phyloP scores from a whole-genome alignment of 2,329 filamentous ascomycete genomes.

The Beauveria medogensis region DNA sequence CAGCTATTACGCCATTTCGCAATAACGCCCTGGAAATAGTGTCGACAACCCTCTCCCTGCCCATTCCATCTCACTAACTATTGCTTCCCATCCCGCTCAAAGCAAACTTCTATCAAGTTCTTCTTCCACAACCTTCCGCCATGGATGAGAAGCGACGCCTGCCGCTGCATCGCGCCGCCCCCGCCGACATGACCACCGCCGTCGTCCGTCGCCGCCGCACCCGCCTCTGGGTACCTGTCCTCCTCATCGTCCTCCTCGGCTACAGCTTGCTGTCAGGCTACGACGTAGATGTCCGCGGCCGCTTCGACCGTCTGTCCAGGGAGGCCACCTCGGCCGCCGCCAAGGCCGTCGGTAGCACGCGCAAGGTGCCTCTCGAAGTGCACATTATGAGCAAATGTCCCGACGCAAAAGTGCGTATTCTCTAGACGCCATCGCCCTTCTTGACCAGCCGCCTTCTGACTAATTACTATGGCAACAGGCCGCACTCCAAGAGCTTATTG shows the following conservation, averaged over 20 bases:
- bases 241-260: slow-evolving; percentile 19
- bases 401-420: slow-evolving; percentile 56
- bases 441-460: not conserved
- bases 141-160: slow-evolving; percentile 26
- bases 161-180: slow-evolving; percentile 12
- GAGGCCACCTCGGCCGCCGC: not conserved
- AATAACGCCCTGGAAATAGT: too few species aligned
- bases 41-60: too few species aligned
- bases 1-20: not conserved
- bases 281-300: not conserved
- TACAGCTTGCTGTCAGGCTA: slow-evolving; percentile 14
- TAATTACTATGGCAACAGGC: slow-evolving; percentile 35
- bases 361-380: slow-evolving; percentile 70
- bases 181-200: slow-evolving; percentile 6
- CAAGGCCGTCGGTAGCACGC: slow-evolving; percentile 11
- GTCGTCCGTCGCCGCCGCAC: slow-evolving; percentile 17
- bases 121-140: not conserved
- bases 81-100: too few species aligned
- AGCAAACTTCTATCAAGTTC: too few species aligned
- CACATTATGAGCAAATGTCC: slow-evolving; percentile 98
- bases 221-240: slow-evolving; percentile 16
- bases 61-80: too few species aligned
- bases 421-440: not conserved
- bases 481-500: slow-evolving; percentile 70
- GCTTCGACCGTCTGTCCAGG: slow-evolving; percentile 1